A percentile compares a stretch with the other conserved stretches of the same genome.
Conservation (phyloP, 208 protist species). For the Strigomonas culicis region DNA sequence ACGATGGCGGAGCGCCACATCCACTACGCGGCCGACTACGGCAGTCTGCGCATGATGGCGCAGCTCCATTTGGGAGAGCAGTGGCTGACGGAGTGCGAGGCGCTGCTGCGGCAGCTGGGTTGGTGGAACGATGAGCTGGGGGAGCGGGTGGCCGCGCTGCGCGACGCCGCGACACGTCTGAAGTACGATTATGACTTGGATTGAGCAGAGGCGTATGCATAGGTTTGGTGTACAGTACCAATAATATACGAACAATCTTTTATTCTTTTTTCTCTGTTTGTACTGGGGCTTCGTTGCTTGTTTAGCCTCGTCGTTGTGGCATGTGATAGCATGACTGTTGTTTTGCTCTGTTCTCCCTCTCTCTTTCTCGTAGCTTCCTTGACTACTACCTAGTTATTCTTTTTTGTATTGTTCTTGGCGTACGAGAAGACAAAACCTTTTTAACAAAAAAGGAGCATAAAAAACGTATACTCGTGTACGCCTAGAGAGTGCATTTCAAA, state of each 20-base stretch:
- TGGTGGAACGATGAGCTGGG: slow-evolving; percentile 73
- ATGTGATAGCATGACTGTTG: too few relatives aligned
- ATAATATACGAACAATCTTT: not conserved
- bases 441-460: not conserved
- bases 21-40: slow-evolving; percentile 70
- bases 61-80: slow-evolving; percentile 79
- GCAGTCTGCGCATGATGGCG: slow-evolving; percentile 80
- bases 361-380: not conserved
- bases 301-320: too few relatives aligned
- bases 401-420: not conserved
- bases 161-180: slow-evolving; percentile 27
- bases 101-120: slow-evolving; percentile 53
- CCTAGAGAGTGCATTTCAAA: not conserved
- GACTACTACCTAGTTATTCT: not conserved
- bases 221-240: not conserved
- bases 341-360: not conserved
- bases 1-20: slow-evolving; percentile 78
- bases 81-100: slow-evolving; percentile 73
- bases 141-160: slow-evolving; percentile 48
- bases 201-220: too few relatives aligned
- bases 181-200: slow-evolving; percentile 88
- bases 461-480: not conserved
- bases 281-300: too few relatives aligned
- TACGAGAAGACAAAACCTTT: not conserved
- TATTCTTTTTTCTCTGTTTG: not conserved